Conservation (phyloP, 1,284 basidiomycete genomes). For the Rhodofomes roseus region DNA sequence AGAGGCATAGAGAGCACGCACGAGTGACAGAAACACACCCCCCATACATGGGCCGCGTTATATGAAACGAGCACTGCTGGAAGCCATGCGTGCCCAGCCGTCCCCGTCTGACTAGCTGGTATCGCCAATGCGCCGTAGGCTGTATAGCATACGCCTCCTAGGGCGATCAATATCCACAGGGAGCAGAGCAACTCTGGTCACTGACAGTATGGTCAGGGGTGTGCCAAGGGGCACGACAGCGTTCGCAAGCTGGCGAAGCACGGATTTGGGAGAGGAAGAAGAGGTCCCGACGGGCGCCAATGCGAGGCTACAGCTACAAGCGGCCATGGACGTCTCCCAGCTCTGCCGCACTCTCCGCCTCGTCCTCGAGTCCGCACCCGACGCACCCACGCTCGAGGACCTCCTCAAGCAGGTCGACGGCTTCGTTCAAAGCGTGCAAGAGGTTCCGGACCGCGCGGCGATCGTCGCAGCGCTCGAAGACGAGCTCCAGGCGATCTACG, state of each 20-base stretch:
- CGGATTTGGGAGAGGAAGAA: not conserved
- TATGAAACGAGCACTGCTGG: too few species aligned
- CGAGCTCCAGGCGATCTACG: conserved; percentile 60
- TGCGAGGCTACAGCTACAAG: not conserved
- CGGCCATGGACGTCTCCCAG: conserved; percentile 16
- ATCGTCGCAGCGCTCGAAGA: conserved; percentile 56
- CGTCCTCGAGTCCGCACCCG: conserved; percentile 44
- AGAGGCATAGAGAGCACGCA: too few species aligned
- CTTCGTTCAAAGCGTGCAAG: conserved; percentile 45
- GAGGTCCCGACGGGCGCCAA: not conserved
- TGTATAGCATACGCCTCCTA: not conserved
- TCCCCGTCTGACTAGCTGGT: not conserved
- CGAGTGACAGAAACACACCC: too few species aligned
- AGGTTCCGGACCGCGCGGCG: conserved; percentile 40
- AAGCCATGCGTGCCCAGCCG: not conserved
- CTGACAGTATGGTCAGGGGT: not conserved
- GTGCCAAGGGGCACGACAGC: not conserved
- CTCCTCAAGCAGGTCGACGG: conserved; percentile 48
- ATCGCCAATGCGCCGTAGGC: not conserved
- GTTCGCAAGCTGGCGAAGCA: not conserved
- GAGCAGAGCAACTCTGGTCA: not conserved
- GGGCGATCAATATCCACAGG: not conserved
- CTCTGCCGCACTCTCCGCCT: conserved; percentile 51
- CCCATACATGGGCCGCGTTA: too few species aligned
- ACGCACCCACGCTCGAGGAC: conserved; percentile 38